These are phyloP conservation scores for Ogataea trehaloabstinens DNA, from an alignment of 805 yeast genomes.

Conservation along the genomic window DNA sequence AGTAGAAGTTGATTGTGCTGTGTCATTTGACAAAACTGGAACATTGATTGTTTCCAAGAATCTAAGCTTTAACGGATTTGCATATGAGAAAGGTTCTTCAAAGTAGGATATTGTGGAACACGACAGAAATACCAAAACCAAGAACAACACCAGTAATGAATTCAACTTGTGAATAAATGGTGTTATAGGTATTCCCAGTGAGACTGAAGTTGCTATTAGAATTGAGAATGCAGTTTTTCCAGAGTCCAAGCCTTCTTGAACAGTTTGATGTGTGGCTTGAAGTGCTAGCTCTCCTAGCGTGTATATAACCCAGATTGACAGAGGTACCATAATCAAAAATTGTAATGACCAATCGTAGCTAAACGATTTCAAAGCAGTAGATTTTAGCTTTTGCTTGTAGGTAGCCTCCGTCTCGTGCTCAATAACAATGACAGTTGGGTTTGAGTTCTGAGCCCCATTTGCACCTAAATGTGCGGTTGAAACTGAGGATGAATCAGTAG, in stretches of 20 bases:
- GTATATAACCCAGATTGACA: constrained; percentile 53
- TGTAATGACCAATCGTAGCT: constrained; percentile 84
- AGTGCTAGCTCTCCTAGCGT: constrained; percentile 54
- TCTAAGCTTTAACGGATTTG: constrained; percentile 68
- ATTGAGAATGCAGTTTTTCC: constrained; percentile 38
- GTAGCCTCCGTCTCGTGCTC: constrained; percentile 28
- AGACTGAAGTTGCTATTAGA: constrained; percentile 34
- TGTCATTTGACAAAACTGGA: constrained; percentile 14
- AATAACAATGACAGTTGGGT: constrained; percentile 20
- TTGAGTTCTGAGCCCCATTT: neutral
- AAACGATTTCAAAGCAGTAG: constrained; percentile 40
- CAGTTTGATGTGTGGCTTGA: constrained; percentile 66
- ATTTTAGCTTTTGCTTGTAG: constrained; percentile 25
- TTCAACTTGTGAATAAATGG: constrained; percentile 73
- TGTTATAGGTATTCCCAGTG: constrained; percentile 49
- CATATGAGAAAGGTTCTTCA: constrained; percentile 56
- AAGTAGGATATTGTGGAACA: constrained; percentile 39
- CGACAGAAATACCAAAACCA: constrained; percentile 37
- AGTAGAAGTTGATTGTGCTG: constrained; percentile 23
- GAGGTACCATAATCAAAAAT: constrained; percentile 64
- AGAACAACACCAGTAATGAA: constrained; percentile 44
- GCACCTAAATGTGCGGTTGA: constrained; percentile 1
- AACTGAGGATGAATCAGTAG: constrained; percentile 8
- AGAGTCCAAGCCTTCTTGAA: constrained; percentile 58
- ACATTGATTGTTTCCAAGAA: constrained; percentile 63